Evolutionary conservation across 2,329 filamentous ascomycete genomes (phyloP), one percentile per base, ranked within the genome.

Genomic region (Trichoderma afroharzianum): DNA sequence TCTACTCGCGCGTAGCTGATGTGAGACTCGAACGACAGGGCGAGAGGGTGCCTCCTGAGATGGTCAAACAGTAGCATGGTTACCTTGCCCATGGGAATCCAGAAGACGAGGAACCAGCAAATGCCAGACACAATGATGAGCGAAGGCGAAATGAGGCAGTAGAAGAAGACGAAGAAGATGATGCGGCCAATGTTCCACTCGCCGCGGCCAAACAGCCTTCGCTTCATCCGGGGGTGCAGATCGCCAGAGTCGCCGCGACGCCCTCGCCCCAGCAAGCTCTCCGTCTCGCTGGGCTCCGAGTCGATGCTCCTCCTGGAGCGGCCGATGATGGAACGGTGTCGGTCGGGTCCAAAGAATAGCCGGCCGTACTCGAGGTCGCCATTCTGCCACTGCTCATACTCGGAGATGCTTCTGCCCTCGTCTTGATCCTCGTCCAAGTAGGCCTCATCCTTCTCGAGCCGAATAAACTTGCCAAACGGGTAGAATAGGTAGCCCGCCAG

Each of bases 371-470:
- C 96, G 39, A 99, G 88, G 78, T 99, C 96, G 64, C 96, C 96
- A 79, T 91, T 98, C 83, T 99, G 96, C 96, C 96, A 99, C 82
- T 97, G 94, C 81, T 99, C 96, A 79, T 99, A 99, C 83, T 99
- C 96, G 77, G 93, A 97, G 78, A 99, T 98, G 83, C 95, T 98
- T 78, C 96, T 90, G 24, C 96, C 96, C 82, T 99, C 96, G 53
- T 95, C 95, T 78, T 96, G 90, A 77, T 99, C 96, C 82, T 99
- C 96, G 73, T 98, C 93, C 62, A 94, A 86, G 79, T 99, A 99
- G 57, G 93, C 92, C 78, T 98, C 96, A 76, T 99, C 96, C 80
- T 95, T 93, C 79, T 97, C 92, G 47, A 99, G 87, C 61, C 94
- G 92, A 73, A 99, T 94, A 80, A 97, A 98, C 78, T 97, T 97